Conservation (phyloP, 768 basidiomycete species). For the Porphyrellus cyaneotinctus region DNA sequence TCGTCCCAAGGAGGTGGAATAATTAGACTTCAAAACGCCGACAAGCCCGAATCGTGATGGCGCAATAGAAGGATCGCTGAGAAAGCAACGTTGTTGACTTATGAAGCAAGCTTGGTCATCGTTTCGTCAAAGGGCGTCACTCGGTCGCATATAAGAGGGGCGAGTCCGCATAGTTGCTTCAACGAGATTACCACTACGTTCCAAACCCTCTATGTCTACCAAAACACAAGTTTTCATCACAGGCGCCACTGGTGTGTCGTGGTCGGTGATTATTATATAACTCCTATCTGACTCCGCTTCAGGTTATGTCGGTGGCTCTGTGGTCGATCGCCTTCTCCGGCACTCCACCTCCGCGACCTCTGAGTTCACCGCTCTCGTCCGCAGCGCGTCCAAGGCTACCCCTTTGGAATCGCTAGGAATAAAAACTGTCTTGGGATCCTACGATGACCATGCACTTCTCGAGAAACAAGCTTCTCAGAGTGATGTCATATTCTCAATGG, state of each 20-base stretch:
- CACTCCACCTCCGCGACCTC: slow-evolving; percentile 22
- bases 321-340: slow-evolving; percentile 29
- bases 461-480: slow-evolving; percentile 42
- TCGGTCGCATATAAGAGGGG: slow-evolving; percentile 6
- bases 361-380: slow-evolving; percentile 28
- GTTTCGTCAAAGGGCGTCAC: background rate
- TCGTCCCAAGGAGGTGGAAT: background rate
- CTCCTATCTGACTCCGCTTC: background rate
- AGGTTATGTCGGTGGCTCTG: slow-evolving; percentile 36
- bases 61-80: background rate
- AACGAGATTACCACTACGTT: background rate
- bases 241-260: slow-evolving; percentile 19
- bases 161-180: background rate
- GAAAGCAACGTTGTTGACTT: background rate
- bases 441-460: slow-evolving; percentile 40
- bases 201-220: slow-evolving; percentile 8
- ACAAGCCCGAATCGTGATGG: background rate
- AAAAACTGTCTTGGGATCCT: slow-evolving; percentile 39
- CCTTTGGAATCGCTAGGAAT: slow-evolving; percentile 23
- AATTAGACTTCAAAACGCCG: background rate
- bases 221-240: slow-evolving; percentile 22
- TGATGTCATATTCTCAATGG: slow-evolving; percentile 42
- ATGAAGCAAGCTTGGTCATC: slow-evolving; percentile 10
- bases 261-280: background rate
- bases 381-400: slow-evolving; percentile 27